These are phyloP conservation scores for Actinomortierella wolfii DNA, from an alignment of 371 early-diverging fungal species.

Conservation along the genomic window DNA sequence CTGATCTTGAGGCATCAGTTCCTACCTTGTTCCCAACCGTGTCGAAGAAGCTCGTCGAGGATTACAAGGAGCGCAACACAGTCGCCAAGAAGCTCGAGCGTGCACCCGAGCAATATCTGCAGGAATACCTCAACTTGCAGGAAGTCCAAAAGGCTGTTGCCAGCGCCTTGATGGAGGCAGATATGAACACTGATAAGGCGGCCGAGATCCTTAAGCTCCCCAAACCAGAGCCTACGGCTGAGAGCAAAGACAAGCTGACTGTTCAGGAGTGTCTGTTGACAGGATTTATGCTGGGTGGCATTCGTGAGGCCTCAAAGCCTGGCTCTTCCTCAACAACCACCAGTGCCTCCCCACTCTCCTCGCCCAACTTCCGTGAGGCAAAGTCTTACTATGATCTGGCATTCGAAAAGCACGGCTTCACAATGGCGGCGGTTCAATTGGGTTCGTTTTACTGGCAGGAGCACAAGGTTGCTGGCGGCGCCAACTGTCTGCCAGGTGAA, in stretches of 20 bases:
- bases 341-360: constrained; percentile 56
- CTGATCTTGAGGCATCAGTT: constrained; percentile 58
- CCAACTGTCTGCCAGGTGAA: constrained; percentile 52
- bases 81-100: constrained; percentile 61
- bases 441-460: constrained; percentile 63
- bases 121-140: constrained; percentile 57
- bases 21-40: constrained; percentile 63
- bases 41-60: constrained; percentile 56
- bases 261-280: constrained; percentile 57
- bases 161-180: constrained; percentile 49
- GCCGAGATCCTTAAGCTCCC: constrained; percentile 49
- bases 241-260: constrained; percentile 37
- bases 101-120: constrained; percentile 48
- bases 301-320: constrained; percentile 51
- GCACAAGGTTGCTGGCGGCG: constrained; percentile 55
- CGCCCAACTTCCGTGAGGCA: constrained; percentile 62
- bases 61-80: constrained; percentile 62
- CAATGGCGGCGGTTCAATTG: constrained; percentile 66
- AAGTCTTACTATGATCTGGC: constrained; percentile 57
- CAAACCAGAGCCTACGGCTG: constrained; percentile 16
- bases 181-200: constrained; percentile 61
- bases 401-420: constrained; percentile 53
- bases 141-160: constrained; percentile 61
- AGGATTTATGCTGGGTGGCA: constrained; percentile 60
- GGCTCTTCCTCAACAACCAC: constrained; percentile 18